phyloP scores from a whole-genome alignment of 148 eudicot genomes.

The Fagopyrum tataricum region DNA sequence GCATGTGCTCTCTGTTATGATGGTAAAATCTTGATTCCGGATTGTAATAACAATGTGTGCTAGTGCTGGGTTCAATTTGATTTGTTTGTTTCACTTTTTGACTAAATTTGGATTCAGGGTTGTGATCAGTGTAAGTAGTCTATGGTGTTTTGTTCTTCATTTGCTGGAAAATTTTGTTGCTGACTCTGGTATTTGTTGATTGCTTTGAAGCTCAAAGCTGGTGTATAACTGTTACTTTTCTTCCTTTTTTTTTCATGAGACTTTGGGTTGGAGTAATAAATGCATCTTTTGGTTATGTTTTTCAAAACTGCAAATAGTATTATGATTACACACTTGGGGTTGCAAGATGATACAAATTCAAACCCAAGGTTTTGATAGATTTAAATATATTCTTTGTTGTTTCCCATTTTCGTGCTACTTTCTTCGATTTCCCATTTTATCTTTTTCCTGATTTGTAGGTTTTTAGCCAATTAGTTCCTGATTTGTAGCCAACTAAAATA shows the following conservation, averaged over 20 bases:
- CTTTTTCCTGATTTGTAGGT: no score
- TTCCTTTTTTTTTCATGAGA: background rate
- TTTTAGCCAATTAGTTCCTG: no score
- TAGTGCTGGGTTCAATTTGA: background rate
- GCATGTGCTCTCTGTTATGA: background rate
- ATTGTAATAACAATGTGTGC: no score
- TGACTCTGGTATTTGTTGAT: background rate
- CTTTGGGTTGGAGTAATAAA: background rate
- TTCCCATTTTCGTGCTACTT: no score
- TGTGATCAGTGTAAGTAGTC: background rate
- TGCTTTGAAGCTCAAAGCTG: background rate
- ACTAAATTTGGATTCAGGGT: background rate
- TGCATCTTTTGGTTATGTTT: background rate
- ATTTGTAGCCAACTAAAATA: no score
- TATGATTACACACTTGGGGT: background rate
- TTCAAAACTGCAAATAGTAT: background rate
- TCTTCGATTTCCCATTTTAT: no score
- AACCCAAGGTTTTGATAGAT: no score
- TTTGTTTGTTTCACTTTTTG: background rate
- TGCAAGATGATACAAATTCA: background rate
- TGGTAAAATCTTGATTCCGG: no score
- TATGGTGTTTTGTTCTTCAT: background rate
- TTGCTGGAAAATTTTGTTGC: background rate
- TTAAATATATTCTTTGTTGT: no score
- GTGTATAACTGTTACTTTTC: background rate